Evolutionary conservation across 2,329 filamentous ascomycete genomes (phyloP).

Genomic region (Alternaria hordeiaustralica): DNA sequence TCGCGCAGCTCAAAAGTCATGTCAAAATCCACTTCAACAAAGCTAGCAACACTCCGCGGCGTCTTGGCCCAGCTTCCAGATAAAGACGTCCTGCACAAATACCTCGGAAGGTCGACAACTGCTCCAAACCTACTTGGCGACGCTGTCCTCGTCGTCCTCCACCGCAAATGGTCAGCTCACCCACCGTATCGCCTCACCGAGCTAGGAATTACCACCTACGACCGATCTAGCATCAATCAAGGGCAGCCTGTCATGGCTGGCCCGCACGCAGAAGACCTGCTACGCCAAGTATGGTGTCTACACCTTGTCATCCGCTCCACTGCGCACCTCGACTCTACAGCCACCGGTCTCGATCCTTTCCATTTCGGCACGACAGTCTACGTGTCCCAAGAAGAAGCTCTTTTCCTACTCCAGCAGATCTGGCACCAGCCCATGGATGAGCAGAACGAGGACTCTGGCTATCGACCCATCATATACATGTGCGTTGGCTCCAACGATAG

Average conservation of each 20-base stretch:
- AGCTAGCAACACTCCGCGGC: conserved; percentile 1
- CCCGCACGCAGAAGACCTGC: conserved; percentile 21
- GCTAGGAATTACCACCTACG: conserved; percentile 23
- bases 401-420: conserved; percentile 11
- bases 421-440: conserved; percentile 23
- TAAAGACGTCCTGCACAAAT: conserved; percentile 4
- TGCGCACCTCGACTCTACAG: conserved; percentile 13
- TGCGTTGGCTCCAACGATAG: conserved; percentile 13
- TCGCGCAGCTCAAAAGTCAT: not conserved
- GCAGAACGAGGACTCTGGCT: not conserved
- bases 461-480: conserved; percentile 22
- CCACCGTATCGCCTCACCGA: conserved; percentile 19
- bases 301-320: conserved; percentile 17
- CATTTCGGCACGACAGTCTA: conserved; percentile 25
- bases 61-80: conserved; percentile 3
- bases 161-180: conserved; percentile 14
- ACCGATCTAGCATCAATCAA: conserved; percentile 1
- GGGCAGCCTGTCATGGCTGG: conserved; percentile 3
- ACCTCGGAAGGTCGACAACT: conserved; percentile 3
- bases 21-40: not conserved
- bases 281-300: conserved; percentile 19
- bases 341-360: conserved; percentile 9
- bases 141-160: conserved; percentile 20
- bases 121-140: conserved; percentile 2
- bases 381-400: conserved; percentile 7